phyloP scores from a whole-genome alignment of 352 stramenopile genomes.

The Pythium vanterpoolii region DNA sequence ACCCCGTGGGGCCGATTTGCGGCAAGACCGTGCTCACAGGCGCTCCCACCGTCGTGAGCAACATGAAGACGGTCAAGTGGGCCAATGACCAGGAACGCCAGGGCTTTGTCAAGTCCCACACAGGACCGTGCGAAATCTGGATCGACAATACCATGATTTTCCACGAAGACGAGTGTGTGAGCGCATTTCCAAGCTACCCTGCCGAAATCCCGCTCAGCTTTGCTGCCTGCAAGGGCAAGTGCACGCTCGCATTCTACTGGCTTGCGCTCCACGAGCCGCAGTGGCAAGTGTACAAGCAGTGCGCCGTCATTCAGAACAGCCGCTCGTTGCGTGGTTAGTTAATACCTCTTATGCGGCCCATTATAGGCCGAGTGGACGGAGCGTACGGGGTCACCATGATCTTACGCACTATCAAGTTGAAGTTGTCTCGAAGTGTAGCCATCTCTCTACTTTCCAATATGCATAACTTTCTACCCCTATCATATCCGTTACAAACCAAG shows the following conservation, averaged over 20 bases:
- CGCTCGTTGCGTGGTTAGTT: neutral
- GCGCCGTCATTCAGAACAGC: slow-evolving; percentile 21
- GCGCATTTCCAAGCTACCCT: slow-evolving; percentile 27
- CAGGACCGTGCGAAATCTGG: slow-evolving; percentile 24
- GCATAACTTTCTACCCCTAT: neutral
- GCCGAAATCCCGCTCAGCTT: slow-evolving; percentile 44
- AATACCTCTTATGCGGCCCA: neutral
- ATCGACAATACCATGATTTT: slow-evolving; percentile 22
- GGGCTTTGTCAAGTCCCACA: slow-evolving; percentile 38
- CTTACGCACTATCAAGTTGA: neutral
- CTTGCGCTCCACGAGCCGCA: slow-evolving; percentile 25
- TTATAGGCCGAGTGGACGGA: neutral
- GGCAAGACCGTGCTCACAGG: slow-evolving; percentile 22
- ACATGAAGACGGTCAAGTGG: slow-evolving; percentile 24
- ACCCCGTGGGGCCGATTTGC: slow-evolving; percentile 20
- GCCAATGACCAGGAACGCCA: slow-evolving; percentile 44
- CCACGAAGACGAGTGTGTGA: slow-evolving; percentile 35
- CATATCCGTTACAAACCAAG: neutral
- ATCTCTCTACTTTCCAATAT: neutral
- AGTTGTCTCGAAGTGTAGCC: neutral
- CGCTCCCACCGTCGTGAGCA: slow-evolving; percentile 9
- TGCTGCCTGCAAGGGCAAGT: slow-evolving; percentile 32
- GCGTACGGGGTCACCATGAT: neutral
- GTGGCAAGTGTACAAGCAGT: slow-evolving; percentile 32
- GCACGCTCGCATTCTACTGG: slow-evolving; percentile 41